Conservation (phyloP, 345 rosid species). For the Eucalyptus regnans region DNA sequence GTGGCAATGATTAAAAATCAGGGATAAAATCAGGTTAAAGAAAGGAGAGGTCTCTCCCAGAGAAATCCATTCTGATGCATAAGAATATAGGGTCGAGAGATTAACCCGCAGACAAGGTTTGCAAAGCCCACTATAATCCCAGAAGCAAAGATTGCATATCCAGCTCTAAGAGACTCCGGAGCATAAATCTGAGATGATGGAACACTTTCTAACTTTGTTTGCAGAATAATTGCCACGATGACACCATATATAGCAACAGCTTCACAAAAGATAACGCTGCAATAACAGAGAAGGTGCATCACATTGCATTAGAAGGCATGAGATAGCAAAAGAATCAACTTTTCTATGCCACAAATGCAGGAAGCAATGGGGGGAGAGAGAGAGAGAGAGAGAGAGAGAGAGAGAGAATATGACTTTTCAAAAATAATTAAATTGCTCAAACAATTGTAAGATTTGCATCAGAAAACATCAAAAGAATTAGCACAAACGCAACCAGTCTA, state of each 20-base stretch:
- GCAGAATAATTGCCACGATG: slow-evolving; percentile 91
- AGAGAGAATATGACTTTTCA: neutral
- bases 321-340: neutral
- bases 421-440: neutral
- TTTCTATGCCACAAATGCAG: neutral
- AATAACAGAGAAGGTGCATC: neutral
- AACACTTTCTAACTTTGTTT: slow-evolving; percentile 95
- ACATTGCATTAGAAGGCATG: neutral
- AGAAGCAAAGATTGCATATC: slow-evolving; percentile 97
- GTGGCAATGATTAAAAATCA: neutral
- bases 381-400: neutral
- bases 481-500: neutral
- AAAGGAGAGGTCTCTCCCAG: neutral
- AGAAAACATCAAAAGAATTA: neutral
- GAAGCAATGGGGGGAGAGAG: neutral
- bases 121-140: slow-evolving; percentile 99
- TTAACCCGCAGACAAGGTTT: slow-evolving; percentile 94
- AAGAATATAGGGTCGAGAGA: slow-evolving; percentile 3
- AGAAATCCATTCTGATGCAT: neutral
- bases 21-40: neutral
- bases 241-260: slow-evolving; percentile 99
- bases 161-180: slow-evolving; percentile 97
- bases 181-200: slow-evolving; percentile 57
- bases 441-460: neutral
- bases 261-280: slow-evolving; percentile 96